Percentiles rank a stretch among this genome's conserved stretches.
phyloP scores from a whole-genome alignment of 331 rosid species.

The Ulmus americana region DNA sequence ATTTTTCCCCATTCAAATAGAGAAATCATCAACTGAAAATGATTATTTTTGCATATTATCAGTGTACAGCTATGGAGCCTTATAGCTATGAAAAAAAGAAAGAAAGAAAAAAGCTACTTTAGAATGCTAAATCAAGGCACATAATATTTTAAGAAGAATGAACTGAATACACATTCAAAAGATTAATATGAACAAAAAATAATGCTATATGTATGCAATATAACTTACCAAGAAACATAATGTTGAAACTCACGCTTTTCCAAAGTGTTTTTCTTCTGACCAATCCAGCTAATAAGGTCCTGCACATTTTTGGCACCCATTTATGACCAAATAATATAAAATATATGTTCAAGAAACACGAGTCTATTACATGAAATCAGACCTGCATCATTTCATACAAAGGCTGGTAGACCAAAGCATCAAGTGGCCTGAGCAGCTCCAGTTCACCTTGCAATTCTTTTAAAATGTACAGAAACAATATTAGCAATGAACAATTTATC shows the following conservation, averaged over 20 bases:
- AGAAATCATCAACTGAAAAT: too few species aligned
- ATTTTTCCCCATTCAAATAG: too few species aligned
- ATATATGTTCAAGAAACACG: slow-evolving; percentile 11
- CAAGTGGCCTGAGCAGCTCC: slow-evolving; percentile 49
- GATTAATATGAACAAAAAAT: slow-evolving; percentile 5
- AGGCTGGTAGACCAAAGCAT: slow-evolving; percentile 63
- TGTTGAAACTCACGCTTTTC: slow-evolving; percentile 84
- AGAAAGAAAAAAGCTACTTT: too few species aligned
- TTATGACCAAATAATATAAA: slow-evolving; percentile 5
- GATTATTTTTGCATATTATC: too few species aligned
- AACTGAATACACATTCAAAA: neutral
- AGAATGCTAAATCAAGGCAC: too few species aligned
- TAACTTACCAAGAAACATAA: slow-evolving; percentile 66
- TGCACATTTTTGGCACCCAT: slow-evolving; percentile 24
- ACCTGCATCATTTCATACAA: slow-evolving; percentile 83
- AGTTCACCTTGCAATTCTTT: slow-evolving; percentile 76
- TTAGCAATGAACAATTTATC: slow-evolving; percentile 26
- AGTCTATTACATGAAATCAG: slow-evolving; percentile 17
- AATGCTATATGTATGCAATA: slow-evolving; percentile 6
- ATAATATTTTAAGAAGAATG: neutral
- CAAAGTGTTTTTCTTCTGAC: slow-evolving; percentile 46
- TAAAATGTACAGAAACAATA: slow-evolving; percentile 27
- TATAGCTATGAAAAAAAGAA: too few species aligned
- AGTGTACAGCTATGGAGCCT: too few species aligned
- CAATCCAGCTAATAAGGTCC: slow-evolving; percentile 90